These are phyloP conservation scores for Backusella sp. DNA, from an alignment of 192 early-diverging fungal genomes.

Conservation along the genomic window DNA sequence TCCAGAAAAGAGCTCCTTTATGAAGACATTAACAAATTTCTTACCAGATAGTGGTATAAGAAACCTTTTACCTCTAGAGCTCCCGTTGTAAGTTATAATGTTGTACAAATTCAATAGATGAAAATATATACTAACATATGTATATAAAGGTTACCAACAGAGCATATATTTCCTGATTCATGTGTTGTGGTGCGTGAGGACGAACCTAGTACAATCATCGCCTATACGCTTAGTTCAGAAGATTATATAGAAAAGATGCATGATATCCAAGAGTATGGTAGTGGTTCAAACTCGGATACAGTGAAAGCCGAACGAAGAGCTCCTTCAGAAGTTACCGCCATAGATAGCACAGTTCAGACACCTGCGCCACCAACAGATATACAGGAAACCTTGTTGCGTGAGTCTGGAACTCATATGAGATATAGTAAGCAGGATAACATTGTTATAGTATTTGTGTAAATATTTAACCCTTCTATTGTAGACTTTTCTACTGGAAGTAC, in stretches of 20 bases:
- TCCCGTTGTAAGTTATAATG: conserved; percentile 60
- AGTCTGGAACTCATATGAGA: conserved; percentile 73
- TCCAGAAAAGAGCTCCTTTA: conserved; percentile 57
- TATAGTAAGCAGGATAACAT: conserved; percentile 52
- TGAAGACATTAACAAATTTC: conserved; percentile 74
- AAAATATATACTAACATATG: background rate
- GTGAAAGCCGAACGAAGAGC: background rate
- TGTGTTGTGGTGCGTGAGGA: conserved; percentile 85
- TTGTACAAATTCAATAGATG: background rate
- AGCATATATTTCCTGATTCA: conserved; percentile 88
- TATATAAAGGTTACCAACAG: conserved; percentile 55
- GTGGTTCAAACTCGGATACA: conserved; percentile 12
- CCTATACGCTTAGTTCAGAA: conserved; percentile 78
- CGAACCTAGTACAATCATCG: conserved; percentile 93
- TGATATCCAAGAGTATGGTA: conserved; percentile 32
- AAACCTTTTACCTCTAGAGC: conserved; percentile 67
- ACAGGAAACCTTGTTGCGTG: conserved; percentile 65
- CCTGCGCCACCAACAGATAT: conserved; percentile 36
- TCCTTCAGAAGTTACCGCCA: background rate
- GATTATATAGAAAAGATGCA: conserved; percentile 71
- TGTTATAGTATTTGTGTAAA: background rate
- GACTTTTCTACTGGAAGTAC: conserved; percentile 74
- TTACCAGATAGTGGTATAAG: conserved; percentile 67
- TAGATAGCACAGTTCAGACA: background rate
- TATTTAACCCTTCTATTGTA: conserved; percentile 11